Conservation (phyloP, 2,329 filamentous ascomycete genomes). For the Botrytis pseudocinerea region DNA sequence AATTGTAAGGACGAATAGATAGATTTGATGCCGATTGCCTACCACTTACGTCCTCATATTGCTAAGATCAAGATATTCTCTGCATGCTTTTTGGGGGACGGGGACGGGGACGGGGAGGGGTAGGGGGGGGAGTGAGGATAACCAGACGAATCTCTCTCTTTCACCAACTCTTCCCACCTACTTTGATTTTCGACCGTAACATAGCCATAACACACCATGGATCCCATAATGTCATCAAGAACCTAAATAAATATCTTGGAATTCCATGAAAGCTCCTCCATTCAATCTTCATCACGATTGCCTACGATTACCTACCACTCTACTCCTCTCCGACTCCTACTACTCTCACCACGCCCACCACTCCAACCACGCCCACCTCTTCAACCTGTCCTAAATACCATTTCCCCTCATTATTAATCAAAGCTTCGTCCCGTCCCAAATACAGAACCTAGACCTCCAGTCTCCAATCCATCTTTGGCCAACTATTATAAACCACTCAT, state of each 20-base stretch:
- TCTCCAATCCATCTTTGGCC: neutral
- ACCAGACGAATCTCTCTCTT: no score
- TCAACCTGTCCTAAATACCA: neutral
- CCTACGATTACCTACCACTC: neutral
- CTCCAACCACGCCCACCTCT: neutral
- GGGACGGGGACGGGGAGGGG: no score
- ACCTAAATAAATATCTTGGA: neutral
- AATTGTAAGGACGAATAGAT: neutral
- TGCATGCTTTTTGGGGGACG: neutral
- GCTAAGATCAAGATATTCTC: slow-evolving; percentile 5
- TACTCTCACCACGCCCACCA: no score
- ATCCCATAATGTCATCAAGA: neutral
- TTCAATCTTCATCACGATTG: neutral
- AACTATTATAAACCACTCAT: neutral
- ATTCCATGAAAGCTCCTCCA: neutral
- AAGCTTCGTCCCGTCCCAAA: neutral
- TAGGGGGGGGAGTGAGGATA: neutral
- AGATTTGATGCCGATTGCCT: neutral
- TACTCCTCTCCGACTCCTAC: neutral
- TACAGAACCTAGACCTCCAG: neutral
- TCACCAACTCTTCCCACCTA: neutral
- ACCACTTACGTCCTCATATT: neutral
- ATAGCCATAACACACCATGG: neutral
- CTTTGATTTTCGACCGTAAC: no score
- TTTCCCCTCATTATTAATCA: slow-evolving; percentile 8